These are phyloP conservation scores for Phylloporus arenicola DNA, from an alignment of 768 basidiomycete genomes.

Conservation along the genomic window DNA sequence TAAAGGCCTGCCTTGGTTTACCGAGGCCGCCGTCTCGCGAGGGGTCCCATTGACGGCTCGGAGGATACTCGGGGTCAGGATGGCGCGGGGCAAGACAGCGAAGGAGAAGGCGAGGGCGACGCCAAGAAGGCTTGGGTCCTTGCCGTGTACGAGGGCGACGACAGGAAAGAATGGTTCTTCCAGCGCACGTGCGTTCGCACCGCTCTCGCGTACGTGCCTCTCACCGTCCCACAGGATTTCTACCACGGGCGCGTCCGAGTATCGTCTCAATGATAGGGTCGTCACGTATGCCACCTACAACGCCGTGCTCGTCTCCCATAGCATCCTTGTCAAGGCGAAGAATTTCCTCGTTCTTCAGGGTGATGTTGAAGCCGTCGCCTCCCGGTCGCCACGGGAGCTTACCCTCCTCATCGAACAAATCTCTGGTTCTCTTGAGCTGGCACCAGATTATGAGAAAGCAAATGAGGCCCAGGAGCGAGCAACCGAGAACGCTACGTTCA, in stretches of 20 bases:
- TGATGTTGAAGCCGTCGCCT: constrained; percentile 96
- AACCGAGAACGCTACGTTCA: constrained; percentile 90
- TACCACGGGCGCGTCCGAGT: constrained; percentile 82
- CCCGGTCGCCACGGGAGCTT: constrained; percentile 87
- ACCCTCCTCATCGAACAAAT: constrained; percentile 93
- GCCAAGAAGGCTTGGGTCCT: constrained; percentile 95
- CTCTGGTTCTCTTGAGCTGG: constrained; percentile 87
- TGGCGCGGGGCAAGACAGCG: constrained; percentile 46
- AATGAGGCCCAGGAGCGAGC: constrained; percentile 85
- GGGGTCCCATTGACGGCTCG: constrained; percentile 38
- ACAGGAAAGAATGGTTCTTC: constrained; percentile 82
- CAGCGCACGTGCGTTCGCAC: constrained; percentile 71
- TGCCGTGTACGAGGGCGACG: constrained; percentile 77
- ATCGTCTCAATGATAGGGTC: constrained; percentile 73
- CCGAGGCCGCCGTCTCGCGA: constrained; percentile 73
- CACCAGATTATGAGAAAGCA: constrained; percentile 82
- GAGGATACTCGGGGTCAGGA: constrained; percentile 40
- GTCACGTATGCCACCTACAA: constrained; percentile 91
- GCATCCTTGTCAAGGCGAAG: constrained; percentile 97
- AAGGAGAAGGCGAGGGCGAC: constrained; percentile 63
- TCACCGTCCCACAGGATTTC: constrained; percentile 59
- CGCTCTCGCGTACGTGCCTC: not conserved
- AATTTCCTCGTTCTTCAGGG: constrained; percentile 99
- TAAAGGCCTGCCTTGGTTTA: constrained; percentile 97
- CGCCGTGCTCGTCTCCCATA: constrained; percentile 77